Evolutionary conservation across 768 basidiomycete genomes (phyloP), one percentile per base, ranked within the genome.

Genomic region (Leccinum incarnatum): DNA sequence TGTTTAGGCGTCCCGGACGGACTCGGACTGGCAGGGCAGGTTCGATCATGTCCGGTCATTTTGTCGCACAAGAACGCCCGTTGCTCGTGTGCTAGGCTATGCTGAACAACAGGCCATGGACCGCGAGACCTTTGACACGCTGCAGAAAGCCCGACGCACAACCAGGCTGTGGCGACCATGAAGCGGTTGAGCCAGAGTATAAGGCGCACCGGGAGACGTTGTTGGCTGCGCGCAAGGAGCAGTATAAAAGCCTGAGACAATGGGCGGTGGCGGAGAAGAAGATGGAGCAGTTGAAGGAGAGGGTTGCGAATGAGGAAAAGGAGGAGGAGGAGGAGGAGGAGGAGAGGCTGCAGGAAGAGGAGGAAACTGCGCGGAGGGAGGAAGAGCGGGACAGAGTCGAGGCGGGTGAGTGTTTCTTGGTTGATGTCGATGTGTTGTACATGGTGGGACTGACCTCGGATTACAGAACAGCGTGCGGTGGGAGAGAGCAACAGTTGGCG

Each of bases 51-150:
- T 27, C 27, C 27, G 27, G 27, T 27, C 27, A 27, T 27, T 27
- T 27, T 27, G 27, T 27, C 27, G 27, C 27, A 27, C 27, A 94
- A 52, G 96, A 98, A 70, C 83, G 87, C 7, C 90, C 93, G 0
- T 79, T 98, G 5, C 81, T 98, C 48, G 83, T 27, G 27, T 81
- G 1, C 78, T 89, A 64, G 97, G 98, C 74, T 98, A 98, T 69
- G 87, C 88, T 32, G 72, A 77, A 3, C 97, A 99, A 71, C 93
- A 97, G 72, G 81, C 81, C 40, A 78, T 78, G 34, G 96, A 98
- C 75, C 83, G 81, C 17, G 27, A 29, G 75, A 86, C 84, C 1
- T 92, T 91, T 72, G 83, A 89, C 50, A 68, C 75, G 1, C 75
- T 85, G 15, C 86, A 88, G 27, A 29, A 62, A 77, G 76, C 27